phyloP scores from a whole-genome alignment of 1,284 basidiomycete genomes.

The Cutaneotrichosporon sp. region DNA sequence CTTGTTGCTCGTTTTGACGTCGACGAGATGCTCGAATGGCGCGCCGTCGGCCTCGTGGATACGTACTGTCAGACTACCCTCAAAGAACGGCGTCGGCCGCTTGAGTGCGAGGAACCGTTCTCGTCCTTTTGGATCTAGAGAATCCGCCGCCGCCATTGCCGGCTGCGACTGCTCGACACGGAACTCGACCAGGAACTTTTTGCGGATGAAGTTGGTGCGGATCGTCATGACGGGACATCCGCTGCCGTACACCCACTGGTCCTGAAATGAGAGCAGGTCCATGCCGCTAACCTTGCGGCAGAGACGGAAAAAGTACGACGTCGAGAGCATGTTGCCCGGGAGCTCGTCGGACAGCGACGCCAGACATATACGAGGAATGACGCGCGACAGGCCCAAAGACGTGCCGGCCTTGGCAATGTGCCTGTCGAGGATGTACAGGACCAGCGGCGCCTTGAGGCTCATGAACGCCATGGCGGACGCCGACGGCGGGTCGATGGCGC shows the following conservation, averaged over 20 bases:
- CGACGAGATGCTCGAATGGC: constrained; percentile 96
- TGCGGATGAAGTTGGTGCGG: constrained; percentile 88
- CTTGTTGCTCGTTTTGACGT: constrained; percentile 79
- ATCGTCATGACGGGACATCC: constrained; percentile 91
- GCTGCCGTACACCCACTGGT: constrained; percentile 98
- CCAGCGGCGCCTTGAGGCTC: constrained; percentile 90
- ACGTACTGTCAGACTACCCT: constrained; percentile 92
- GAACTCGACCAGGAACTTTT: constrained; percentile 97
- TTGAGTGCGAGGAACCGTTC: constrained; percentile 54
- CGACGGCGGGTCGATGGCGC: constrained; percentile 73
- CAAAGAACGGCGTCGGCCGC: constrained; percentile 82
- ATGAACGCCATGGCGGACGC: constrained; percentile 72
- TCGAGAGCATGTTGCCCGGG: constrained; percentile 77
- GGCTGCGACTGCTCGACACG: constrained; percentile 84
- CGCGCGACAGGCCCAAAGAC: constrained; percentile 85
- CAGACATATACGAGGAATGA: constrained; percentile 90
- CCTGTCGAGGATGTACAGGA: constrained; percentile 91
- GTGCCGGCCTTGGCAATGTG: constrained; percentile 91
- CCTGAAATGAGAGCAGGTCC: constrained; percentile 82
- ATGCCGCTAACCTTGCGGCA: constrained; percentile 91
- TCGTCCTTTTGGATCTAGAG: constrained; percentile 18
- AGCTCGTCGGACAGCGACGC: constrained; percentile 91
- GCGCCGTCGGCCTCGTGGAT: constrained; percentile 99
- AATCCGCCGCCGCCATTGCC: constrained; percentile 50
- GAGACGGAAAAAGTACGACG: constrained; percentile 80